Conservation (phyloP, 164 flowering plant species). For the Vitis riparia region DNA sequence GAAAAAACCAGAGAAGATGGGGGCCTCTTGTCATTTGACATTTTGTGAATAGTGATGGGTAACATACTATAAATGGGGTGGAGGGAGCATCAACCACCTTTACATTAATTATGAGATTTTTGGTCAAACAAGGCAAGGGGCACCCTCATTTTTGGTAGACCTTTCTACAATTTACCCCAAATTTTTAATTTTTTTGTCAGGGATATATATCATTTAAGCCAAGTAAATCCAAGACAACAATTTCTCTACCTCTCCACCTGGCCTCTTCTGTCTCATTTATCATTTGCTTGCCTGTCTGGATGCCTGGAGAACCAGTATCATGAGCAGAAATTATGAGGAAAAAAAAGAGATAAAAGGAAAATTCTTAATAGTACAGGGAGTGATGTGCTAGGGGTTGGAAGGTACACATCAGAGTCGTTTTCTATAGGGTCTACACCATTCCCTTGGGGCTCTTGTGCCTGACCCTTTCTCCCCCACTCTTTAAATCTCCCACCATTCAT, state of each 20-base stretch:
- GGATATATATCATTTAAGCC: conserved; percentile 6
- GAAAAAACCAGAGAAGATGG: not conserved
- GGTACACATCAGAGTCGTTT: conserved; percentile 23
- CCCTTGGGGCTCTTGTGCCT: not conserved
- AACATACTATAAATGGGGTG: conserved; percentile 19
- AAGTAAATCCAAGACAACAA: not conserved
- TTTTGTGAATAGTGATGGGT: not conserved
- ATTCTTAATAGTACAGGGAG: no score
- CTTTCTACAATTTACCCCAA: not conserved
- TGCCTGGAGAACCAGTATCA: no score
- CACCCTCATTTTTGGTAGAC: conserved; percentile 2
- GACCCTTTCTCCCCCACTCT: conserved; percentile 8
- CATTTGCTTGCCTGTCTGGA: no score
- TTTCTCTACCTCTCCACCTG: no score
- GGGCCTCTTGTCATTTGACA: not conserved
- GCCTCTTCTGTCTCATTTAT: no score
- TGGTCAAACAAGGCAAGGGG: conserved; percentile 21
- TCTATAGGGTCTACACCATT: conserved; percentile 24
- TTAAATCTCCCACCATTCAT: conserved; percentile 30
- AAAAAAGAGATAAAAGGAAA: no score
- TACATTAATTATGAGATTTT: conserved; percentile 15
- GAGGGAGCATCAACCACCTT: conserved; percentile 12
- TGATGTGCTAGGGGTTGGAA: not conserved
- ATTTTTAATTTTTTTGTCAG: not conserved
- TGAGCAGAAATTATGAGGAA: no score